Base-by-base conservation (phyloP, 1,284 basidiomycete species). In the Exobasidium rhododendri region DNA sequence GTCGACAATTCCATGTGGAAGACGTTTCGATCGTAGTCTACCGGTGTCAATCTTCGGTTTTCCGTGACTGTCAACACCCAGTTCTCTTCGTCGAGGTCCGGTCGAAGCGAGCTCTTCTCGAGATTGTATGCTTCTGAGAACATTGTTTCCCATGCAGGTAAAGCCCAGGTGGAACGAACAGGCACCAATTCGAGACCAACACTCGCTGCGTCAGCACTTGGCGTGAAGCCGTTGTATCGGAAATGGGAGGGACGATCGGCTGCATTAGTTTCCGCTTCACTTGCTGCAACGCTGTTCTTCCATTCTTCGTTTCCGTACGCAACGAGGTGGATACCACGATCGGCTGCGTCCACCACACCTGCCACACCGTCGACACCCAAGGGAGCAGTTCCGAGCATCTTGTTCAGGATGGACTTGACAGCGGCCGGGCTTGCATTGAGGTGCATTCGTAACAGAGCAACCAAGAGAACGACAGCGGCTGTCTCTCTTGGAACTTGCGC, bases 1-100 rank as follows among this genome's bases (percentile, higher is more conserved):
- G 92, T 93, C 81, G 93, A 88, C 80, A 98, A 92, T 83, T 97
- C 94, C 79, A 98, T 86, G 82, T 98, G 94, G 85, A 98, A 98
- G 62, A 98, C 92, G 81, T 98, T 97, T 69, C 96, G 90, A 82
- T 97, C 91, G 82, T 98, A 98, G 69, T 94, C 91, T 70, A 86
- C 81, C 40, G 96, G 96, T 0, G 94, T 98, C 58, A 98, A 86
- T 32, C 94, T 90, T 57, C 89, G 87, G 83, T 97, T 97, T 81
- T 97, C 94, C 5, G 88, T 87, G 78, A 94, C 94, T 20, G 89
- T 93, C 65, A 97, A 88, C 66, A 97, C 87, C 86, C 86, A 97
- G 32, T 92, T 97, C 78, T 90, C 88, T 68, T 97, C 96, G 14
- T 89, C 83, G 43, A 90, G 80, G 76, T 96, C 92, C 26, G 94